A percentile compares a stretch with the other conserved stretches of the same genome.
phyloP scores from a whole-genome alignment of 257 asterid species.

The Ocimum tenuiflorum region DNA sequence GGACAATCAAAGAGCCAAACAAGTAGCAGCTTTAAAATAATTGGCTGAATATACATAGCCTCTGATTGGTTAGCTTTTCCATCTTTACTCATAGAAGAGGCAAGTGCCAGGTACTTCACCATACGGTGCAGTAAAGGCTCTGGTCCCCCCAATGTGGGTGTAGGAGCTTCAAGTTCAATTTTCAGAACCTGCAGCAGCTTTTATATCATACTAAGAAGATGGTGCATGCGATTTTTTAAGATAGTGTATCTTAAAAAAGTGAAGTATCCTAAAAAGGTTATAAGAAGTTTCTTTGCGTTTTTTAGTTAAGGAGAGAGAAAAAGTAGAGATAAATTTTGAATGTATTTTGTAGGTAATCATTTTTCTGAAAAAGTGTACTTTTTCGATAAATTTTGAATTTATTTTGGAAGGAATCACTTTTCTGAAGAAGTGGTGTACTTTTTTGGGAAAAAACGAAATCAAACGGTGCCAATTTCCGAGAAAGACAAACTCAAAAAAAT shows the following conservation, averaged over 20 bases:
- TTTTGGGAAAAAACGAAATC: no score
- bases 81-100: slow-evolving; percentile 71
- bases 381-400: no score
- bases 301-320: no score
- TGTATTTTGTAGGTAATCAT: no score
- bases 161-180: slow-evolving; percentile 72
- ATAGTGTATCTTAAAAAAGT: no score
- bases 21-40: slow-evolving; percentile 68
- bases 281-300: no score
- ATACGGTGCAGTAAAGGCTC: slow-evolving; percentile 88
- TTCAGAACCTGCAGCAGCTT: slow-evolving; percentile 59
- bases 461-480: no score
- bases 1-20: slow-evolving; percentile 82
- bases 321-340: no score
- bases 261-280: no score
- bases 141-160: slow-evolving; percentile 56
- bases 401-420: no score
- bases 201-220: slow-evolving; percentile 8
- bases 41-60: slow-evolving; percentile 51
- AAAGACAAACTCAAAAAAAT: neutral
- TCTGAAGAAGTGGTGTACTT: no score
- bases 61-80: slow-evolving; percentile 45
- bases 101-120: slow-evolving; percentile 83
- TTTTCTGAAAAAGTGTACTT: no score
- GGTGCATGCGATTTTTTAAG: neutral